phyloP scores from a whole-genome alignment of 2,329 filamentous ascomycete genomes.

The Rutstroemia sp. region DNA sequence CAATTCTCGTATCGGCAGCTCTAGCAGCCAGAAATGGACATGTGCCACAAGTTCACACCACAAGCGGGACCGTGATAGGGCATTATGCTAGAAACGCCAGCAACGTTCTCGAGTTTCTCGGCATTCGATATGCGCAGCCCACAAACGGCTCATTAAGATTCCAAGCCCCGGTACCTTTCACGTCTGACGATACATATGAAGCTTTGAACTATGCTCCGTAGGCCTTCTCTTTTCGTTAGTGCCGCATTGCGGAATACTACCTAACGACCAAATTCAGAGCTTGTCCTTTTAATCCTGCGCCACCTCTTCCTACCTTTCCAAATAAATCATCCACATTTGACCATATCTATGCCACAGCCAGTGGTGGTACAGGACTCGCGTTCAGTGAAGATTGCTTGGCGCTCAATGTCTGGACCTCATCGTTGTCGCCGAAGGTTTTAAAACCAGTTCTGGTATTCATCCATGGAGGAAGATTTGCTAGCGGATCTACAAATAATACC shows the following conservation, averaged over 20 bases:
- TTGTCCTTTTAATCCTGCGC: not conserved
- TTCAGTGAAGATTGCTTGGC: constrained; percentile 33
- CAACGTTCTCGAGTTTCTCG: constrained; percentile 30
- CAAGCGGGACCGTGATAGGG: constrained; percentile 22
- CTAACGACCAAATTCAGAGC: not conserved
- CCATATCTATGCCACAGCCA: not conserved
- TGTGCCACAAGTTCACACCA: constrained; percentile 15
- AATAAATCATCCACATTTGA: not conserved
- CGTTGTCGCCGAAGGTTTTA: constrained; percentile 26
- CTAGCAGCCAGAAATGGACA: too few species aligned
- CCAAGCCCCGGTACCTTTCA: constrained; percentile 14
- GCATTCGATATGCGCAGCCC: constrained; percentile 34
- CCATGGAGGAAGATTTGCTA: constrained; percentile 36
- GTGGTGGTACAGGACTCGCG: not conserved
- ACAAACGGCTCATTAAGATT: constrained; percentile 34
- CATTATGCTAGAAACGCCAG: constrained; percentile 16
- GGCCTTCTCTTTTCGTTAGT: not conserved
- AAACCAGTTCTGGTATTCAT: constrained; percentile 40
- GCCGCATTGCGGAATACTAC: not conserved
- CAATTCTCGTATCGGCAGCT: not conserved
- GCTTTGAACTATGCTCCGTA: not conserved
- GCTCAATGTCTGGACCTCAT: constrained; percentile 33
- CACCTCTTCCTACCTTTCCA: not conserved
- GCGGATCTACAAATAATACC: constrained; percentile 32
- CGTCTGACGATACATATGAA: not conserved